A percentile compares a stretch with the other conserved stretches of the same genome.
phyloP scores from a whole-genome alignment of 345 rosid genomes.

The Gossypium ekmanianum region DNA sequence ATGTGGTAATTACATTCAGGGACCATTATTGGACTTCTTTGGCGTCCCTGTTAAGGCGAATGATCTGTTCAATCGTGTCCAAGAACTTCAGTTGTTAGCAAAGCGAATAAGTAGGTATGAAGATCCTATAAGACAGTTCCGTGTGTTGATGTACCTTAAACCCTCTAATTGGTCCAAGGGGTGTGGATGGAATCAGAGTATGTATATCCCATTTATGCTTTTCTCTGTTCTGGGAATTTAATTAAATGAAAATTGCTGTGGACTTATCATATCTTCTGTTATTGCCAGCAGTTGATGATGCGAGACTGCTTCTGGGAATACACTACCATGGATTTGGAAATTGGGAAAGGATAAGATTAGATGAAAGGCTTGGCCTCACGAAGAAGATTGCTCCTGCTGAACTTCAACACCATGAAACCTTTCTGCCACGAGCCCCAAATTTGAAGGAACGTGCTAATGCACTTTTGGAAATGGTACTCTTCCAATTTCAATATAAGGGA shows the following conservation, averaged over 20 bases:
- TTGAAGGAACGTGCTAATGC: slow-evolving; percentile 95
- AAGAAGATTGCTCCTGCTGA: slow-evolving; percentile 99
- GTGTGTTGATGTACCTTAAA: slow-evolving; percentile 78
- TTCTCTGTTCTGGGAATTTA: not conserved
- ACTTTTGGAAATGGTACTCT: slow-evolving; percentile 82
- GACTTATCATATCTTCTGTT: slow-evolving; percentile 11
- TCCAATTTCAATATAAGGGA: not conserved
- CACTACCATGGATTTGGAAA: slow-evolving; percentile 90
- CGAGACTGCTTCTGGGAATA: slow-evolving; percentile 93
- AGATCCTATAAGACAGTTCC: slow-evolving; percentile 84
- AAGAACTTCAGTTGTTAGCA: slow-evolving; percentile 83
- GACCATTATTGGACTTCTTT: slow-evolving; percentile 92
- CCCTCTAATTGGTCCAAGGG: slow-evolving; percentile 99
- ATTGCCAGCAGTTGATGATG: slow-evolving; percentile 74
- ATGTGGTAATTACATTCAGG: slow-evolving; percentile 41
- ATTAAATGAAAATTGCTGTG: not conserved
- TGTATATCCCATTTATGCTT: slow-evolving; percentile 19
- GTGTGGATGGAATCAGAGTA: slow-evolving; percentile 98
- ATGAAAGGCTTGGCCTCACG: slow-evolving; percentile 81
- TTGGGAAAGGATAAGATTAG: slow-evolving; percentile 97
- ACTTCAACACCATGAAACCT: slow-evolving; percentile 98
- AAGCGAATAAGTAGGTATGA: slow-evolving; percentile 72
- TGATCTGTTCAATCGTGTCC: slow-evolving; percentile 71
- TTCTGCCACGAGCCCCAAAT: slow-evolving; percentile 97
- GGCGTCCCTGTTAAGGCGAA: slow-evolving; percentile 96